phyloP scores from a whole-genome alignment of 148 eudicot genomes.

The Amaranthus palmeri region DNA sequence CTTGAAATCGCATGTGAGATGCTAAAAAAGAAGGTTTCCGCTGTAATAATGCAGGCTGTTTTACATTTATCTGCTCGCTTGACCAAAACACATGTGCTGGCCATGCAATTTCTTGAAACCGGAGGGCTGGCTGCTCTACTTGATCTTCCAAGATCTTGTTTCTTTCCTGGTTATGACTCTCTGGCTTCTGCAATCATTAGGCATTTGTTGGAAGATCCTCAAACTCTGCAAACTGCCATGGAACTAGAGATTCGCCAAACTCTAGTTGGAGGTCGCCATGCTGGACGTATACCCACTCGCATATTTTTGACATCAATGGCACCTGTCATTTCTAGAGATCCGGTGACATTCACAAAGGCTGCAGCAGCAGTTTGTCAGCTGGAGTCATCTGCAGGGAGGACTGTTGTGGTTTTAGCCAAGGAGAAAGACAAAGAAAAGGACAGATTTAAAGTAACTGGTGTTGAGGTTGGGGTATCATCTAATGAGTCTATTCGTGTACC shows the following conservation, averaged over 20 bases:
- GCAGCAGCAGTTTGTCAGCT: constrained; percentile 77
- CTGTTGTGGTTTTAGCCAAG: constrained; percentile 61
- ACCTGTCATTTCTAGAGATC: constrained; percentile 88
- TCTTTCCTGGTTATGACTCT: constrained; percentile 90
- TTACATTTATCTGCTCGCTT: constrained; percentile 87
- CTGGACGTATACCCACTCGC: constrained; percentile 67
- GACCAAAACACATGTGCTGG: constrained; percentile 76
- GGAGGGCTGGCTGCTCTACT: constrained; percentile 83
- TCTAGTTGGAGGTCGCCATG: constrained; percentile 68
- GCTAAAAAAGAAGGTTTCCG: constrained; percentile 67
- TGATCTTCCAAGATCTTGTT: constrained; percentile 70
- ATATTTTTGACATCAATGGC: constrained; percentile 92
- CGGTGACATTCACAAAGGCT: constrained; percentile 79
- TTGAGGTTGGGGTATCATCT: constrained; percentile 52
- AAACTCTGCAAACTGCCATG: constrained; percentile 97
- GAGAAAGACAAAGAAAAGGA: constrained; percentile 88
- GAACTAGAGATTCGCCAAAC: constrained; percentile 89
- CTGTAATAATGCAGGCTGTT: constrained; percentile 91
- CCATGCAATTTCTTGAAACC: constrained; percentile 74
- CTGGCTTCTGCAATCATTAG: constrained; percentile 86
- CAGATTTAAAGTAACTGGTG: constrained; percentile 47
- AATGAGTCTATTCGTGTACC: constrained; percentile 48
- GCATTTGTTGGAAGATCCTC: constrained; percentile 95
- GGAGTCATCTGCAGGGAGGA: constrained; percentile 85
- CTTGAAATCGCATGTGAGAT: constrained; percentile 71